phyloP scores from a whole-genome alignment of 2,329 filamentous ascomycete species.

The Gliomastix tumulicola region DNA sequence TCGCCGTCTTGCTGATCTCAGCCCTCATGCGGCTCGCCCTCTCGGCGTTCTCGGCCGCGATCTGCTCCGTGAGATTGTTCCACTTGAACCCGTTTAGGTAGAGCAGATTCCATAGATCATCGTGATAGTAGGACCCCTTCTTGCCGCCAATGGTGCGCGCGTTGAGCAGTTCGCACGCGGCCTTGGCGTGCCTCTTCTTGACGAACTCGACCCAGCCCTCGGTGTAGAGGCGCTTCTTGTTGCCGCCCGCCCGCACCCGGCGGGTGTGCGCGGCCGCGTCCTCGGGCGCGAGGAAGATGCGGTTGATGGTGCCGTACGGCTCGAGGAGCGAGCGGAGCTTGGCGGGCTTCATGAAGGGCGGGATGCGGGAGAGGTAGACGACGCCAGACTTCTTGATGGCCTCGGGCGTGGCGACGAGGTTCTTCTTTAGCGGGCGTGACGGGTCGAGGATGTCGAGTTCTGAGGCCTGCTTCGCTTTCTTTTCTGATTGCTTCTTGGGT shows the following conservation, averaged over 20 bases:
- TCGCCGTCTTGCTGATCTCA: constrained; percentile 68
- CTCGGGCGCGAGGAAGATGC: constrained; percentile 74
- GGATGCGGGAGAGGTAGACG: constrained; percentile 75
- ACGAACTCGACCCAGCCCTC: constrained; percentile 86
- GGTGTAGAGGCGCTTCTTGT: constrained; percentile 74
- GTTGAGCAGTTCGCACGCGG: constrained; percentile 70
- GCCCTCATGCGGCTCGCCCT: constrained; percentile 67
- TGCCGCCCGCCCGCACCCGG: constrained; percentile 66
- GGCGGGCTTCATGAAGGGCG: constrained; percentile 80
- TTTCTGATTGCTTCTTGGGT: constrained; percentile 12
- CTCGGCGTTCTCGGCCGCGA: constrained; percentile 75
- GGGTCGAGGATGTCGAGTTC: background rate
- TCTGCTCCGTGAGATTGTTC: constrained; percentile 68
- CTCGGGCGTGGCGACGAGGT: constrained; percentile 57
- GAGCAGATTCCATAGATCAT: constrained; percentile 79
- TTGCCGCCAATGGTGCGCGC: constrained; percentile 74
- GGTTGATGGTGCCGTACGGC: constrained; percentile 68
- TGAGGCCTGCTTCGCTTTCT: constrained; percentile 5
- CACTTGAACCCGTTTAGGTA: constrained; percentile 84
- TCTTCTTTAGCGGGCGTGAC: constrained; percentile 41
- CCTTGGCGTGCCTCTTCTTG: constrained; percentile 68
- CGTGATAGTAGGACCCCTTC: constrained; percentile 76
- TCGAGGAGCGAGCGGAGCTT: constrained; percentile 70
- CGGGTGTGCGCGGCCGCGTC: constrained; percentile 58
- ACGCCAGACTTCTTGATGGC: constrained; percentile 70